Conservation (phyloP, 164 flowering plant genomes). For the Magnolia changhungtana region DNA sequence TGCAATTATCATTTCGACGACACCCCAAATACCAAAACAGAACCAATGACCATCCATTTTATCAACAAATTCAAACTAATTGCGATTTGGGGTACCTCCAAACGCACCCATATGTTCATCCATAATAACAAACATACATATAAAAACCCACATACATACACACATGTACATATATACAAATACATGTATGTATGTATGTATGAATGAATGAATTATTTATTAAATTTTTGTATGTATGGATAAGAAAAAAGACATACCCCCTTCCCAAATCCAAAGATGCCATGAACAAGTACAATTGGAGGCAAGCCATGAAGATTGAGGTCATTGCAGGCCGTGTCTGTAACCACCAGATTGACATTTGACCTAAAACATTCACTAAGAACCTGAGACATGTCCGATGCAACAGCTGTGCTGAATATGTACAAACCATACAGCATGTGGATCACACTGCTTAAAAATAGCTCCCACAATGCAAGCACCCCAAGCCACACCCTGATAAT, state of each 20-base stretch:
- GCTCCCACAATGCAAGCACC: slow-evolving; percentile 57
- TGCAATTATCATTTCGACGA: neutral
- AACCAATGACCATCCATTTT: too few species aligned
- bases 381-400: slow-evolving; percentile 69
- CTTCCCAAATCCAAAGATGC: slow-evolving; percentile 97
- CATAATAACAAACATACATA: neutral
- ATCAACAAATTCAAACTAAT: neutral
- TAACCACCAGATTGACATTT: slow-evolving; percentile 11
- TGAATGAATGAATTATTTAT: too few species aligned
- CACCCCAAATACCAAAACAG: neutral
- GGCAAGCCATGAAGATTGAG: slow-evolving; percentile 39
- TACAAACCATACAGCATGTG: slow-evolving; percentile 87
- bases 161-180: neutral
- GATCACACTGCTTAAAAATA: slow-evolving; percentile 68
- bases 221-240: neutral
- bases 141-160: neutral
- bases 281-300: slow-evolving; percentile 93
- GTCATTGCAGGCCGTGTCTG: neutral
- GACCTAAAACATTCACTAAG: slow-evolving; percentile 49
- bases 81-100: neutral
- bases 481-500: slow-evolving; percentile 39
- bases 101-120: neutral
- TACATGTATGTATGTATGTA: neutral
- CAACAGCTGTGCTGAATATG: slow-evolving; percentile 87
- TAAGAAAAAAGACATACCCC: slow-evolving; percentile 47